Base-by-base conservation (phyloP, 2,329 filamentous ascomycete genomes). In the Aaosphaeria arxii region DNA sequence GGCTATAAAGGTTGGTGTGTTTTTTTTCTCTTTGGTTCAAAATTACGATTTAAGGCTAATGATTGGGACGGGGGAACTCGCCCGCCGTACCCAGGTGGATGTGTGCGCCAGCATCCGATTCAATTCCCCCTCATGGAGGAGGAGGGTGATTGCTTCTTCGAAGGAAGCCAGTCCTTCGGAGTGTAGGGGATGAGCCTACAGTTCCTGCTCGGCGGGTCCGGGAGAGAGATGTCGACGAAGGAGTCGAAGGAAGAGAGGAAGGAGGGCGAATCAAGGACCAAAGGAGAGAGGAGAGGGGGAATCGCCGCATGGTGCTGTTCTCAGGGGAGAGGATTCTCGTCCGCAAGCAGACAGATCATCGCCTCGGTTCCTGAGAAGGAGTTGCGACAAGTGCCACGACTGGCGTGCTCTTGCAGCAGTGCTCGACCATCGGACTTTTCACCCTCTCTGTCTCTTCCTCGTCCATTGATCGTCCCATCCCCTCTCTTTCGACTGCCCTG, bases 131-230 rank as follows among this genome's bases (percentile, higher is more conserved):
- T 24, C 17, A 24, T 24, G 17, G 17, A 24, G 17, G 17, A 24
- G 17, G 17, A 24, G 17, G 17, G 66, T 61, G 58, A 61, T 62
- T 63, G 71, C 67, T 61, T 69, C 67, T 63, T 66, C 59, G 46
- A 59, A 58, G 65, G 62, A 24, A 24, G 59, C 51, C 74, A 71
- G 75, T 74, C 75, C 71, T 70, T 9, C 33, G 71, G 73, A 76
- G 71, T 63, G 73, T 79, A 79, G 77, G 73, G 69, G 76, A 79
- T 79, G 77, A 77, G 49, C 76, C 77, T 78, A 79, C 69, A 61
- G 64, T 60, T 62, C 57, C 52, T 57, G 17, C 17, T 24, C 17
- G 17, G 17, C 17, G 17, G 17, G 17, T 24, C 17, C 17, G 17
- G 17, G 17, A 24, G 17, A 24, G 17, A 24, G 17, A 24, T 24